These are phyloP conservation scores for Ustilago crameri DNA, from an alignment of 1,284 basidiomycete genomes.

Conservation along the genomic window DNA sequence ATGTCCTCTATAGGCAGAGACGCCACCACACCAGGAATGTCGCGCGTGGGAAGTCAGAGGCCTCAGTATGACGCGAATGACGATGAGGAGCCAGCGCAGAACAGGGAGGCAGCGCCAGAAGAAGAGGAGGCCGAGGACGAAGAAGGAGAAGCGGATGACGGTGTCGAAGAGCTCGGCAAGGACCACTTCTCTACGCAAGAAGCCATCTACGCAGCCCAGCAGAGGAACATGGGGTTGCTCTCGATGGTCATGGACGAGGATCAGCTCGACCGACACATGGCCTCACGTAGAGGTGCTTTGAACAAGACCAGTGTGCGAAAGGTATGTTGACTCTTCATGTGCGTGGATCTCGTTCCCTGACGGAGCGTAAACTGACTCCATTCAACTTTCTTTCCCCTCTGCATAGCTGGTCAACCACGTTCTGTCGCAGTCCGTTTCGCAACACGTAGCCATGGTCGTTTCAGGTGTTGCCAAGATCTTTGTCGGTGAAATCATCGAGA, in stretches of 20 bases:
- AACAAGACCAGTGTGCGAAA: constrained; percentile 84
- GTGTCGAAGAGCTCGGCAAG: constrained; percentile 59
- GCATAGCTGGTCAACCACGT: constrained; percentile 83
- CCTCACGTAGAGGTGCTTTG: constrained; percentile 82
- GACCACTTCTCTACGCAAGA: constrained; percentile 60
- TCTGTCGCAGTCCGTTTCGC: constrained; percentile 79
- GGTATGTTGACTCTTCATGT: no score
- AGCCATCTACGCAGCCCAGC: constrained; percentile 66
- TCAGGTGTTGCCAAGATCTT: constrained; percentile 91
- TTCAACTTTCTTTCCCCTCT: no score
- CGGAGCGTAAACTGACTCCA: no score
- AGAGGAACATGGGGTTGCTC: constrained; percentile 72
- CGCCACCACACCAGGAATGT: constrained; percentile 23
- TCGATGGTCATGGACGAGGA: constrained; percentile 85
- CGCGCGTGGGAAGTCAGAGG: constrained; percentile 23
- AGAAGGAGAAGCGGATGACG: constrained; percentile 62
- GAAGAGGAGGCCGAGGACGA: constrained; percentile 57
- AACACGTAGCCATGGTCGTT: constrained; percentile 85
- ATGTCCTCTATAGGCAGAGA: constrained; percentile 44
- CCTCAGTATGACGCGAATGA: constrained; percentile 29
- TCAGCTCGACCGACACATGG: constrained; percentile 88
- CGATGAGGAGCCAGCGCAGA: constrained; percentile 22
- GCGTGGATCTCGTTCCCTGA: no score
- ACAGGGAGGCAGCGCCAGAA: constrained; percentile 7
- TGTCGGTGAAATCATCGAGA: constrained; percentile 89